Percentiles rank a stretch among this genome's conserved stretches.
These are phyloP conservation scores for Mrakia blollopis DNA, from an alignment of 768 basidiomycete species.

Conservation along the genomic window DNA sequence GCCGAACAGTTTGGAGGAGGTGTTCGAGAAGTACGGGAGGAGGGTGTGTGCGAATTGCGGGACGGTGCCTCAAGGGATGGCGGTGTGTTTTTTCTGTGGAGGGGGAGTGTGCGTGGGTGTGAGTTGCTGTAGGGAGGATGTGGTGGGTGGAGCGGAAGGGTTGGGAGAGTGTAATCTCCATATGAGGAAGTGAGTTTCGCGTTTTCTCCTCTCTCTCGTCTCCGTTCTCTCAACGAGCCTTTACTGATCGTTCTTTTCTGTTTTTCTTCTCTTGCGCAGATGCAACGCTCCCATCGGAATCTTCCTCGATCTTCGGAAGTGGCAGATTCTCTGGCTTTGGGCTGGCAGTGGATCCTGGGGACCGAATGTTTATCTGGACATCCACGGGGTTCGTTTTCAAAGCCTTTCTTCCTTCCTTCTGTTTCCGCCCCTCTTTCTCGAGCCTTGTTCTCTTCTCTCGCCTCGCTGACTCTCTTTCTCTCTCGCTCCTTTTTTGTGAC, in stretches of 20 bases:
- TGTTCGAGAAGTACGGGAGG: slow-evolving; percentile 71
- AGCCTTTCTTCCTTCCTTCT: too few species aligned
- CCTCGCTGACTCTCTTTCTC: neutral
- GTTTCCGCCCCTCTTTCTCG: slow-evolving; percentile 5
- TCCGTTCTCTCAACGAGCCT: neutral
- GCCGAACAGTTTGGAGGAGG: slow-evolving; percentile 72
- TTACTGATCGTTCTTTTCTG: neutral
- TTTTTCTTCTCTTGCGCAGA: slow-evolving; percentile 47
- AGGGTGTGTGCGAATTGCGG: slow-evolving; percentile 69
- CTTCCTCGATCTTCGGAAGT: slow-evolving; percentile 87
- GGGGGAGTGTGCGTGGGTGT: slow-evolving; percentile 81
- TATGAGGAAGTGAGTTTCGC: slow-evolving; percentile 71
- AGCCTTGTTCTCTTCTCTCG: neutral
- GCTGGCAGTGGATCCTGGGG: slow-evolving; percentile 83
- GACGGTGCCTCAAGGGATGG: slow-evolving; percentile 74
- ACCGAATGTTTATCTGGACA: slow-evolving; percentile 84
- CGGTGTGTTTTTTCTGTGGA: slow-evolving; percentile 88
- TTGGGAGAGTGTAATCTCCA: slow-evolving; percentile 95
- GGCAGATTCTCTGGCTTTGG: slow-evolving; percentile 81
- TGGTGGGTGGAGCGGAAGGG: slow-evolving; percentile 46
- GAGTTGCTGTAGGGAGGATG: slow-evolving; percentile 75
- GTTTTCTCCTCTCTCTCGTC: neutral
- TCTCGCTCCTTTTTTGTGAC: too few species aligned
- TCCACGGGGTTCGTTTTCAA: slow-evolving; percentile 60
- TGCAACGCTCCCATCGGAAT: slow-evolving; percentile 85